Conservation (phyloP, 768 basidiomycete genomes). For the Collybia sp. region DNA sequence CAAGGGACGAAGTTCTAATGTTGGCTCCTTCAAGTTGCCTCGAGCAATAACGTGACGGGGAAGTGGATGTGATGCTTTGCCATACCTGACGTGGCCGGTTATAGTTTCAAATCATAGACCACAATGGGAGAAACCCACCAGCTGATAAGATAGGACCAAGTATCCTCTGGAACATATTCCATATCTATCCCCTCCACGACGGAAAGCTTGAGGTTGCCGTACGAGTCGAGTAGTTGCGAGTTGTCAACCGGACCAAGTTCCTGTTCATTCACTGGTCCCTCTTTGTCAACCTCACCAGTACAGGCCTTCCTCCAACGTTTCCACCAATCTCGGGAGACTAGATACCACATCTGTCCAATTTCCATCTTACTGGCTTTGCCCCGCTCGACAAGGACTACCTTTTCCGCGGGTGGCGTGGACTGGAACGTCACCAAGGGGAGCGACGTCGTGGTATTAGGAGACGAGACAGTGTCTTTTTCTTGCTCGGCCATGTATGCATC, state of each 20-base stretch:
- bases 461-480: constrained; percentile 34
- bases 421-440: constrained; percentile 16
- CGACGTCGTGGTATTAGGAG: constrained; percentile 19
- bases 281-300: constrained; percentile 63
- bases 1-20: constrained; percentile 73
- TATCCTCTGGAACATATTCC: constrained; percentile 68
- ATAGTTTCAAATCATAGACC: neutral
- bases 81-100: constrained; percentile 58
- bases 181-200: constrained; percentile 64
- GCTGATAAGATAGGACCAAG: constrained; percentile 61
- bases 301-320: constrained; percentile 72
- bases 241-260: constrained; percentile 79
- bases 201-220: constrained; percentile 38
- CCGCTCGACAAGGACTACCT: constrained; percentile 43
- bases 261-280: constrained; percentile 54
- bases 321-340: constrained; percentile 71
- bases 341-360: constrained; percentile 73
- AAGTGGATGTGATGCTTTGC: constrained; percentile 47
- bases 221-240: constrained; percentile 50
- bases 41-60: constrained; percentile 64
- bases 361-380: constrained; percentile 46
- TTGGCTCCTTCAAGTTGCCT: constrained; percentile 42
- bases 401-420: constrained; percentile 35
- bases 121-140: constrained; percentile 49
- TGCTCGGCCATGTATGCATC: constrained; percentile 67